Evolutionary conservation across 768 basidiomycete species (phyloP).

Genomic region (Chalciporus piperatus): DNA sequence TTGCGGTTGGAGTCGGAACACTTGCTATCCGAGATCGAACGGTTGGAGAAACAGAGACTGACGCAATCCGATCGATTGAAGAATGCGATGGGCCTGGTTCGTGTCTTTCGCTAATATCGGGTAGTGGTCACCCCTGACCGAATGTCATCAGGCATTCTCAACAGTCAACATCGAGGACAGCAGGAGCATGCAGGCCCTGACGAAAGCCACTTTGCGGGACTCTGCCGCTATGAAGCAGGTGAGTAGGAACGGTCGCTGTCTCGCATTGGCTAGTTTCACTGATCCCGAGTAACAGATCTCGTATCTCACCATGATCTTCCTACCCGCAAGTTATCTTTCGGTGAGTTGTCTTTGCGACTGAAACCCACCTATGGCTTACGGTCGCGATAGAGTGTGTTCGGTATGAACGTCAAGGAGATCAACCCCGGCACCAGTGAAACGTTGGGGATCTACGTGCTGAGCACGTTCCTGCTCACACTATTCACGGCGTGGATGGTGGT

Average conservation of each 20-base stretch:
- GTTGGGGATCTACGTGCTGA: slow-evolving; percentile 39
- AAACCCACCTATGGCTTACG: background rate
- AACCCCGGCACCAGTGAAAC: slow-evolving; percentile 23
- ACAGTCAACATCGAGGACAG: slow-evolving; percentile 61
- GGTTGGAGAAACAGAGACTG: slow-evolving; percentile 29
- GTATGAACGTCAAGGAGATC: slow-evolving; percentile 34
- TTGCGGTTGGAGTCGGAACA: slow-evolving; percentile 20
- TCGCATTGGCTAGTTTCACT: background rate
- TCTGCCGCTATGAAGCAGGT: slow-evolving; percentile 40
- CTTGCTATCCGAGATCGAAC: slow-evolving; percentile 43
- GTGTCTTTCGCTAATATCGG: background rate
- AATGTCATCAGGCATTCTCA: slow-evolving; percentile 48
- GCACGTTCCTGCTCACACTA: slow-evolving; percentile 48
- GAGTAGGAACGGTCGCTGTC: background rate
- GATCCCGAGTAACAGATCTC: slow-evolving; percentile 38
- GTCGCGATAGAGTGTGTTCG: slow-evolving; percentile 30
- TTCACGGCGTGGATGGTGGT: slow-evolving; percentile 56
- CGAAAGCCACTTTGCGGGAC: slow-evolving; percentile 41
- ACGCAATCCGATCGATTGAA: slow-evolving; percentile 28
- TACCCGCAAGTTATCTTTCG: slow-evolving; percentile 49
- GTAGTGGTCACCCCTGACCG: background rate
- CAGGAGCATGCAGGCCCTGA: slow-evolving; percentile 49
- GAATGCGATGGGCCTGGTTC: slow-evolving; percentile 33
- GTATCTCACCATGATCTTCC: slow-evolving; percentile 59
- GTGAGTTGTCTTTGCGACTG: slow-evolving; percentile 12